phyloP scores from a whole-genome alignment of 2,329 filamentous ascomycete species.

The Diatrype stigma region DNA sequence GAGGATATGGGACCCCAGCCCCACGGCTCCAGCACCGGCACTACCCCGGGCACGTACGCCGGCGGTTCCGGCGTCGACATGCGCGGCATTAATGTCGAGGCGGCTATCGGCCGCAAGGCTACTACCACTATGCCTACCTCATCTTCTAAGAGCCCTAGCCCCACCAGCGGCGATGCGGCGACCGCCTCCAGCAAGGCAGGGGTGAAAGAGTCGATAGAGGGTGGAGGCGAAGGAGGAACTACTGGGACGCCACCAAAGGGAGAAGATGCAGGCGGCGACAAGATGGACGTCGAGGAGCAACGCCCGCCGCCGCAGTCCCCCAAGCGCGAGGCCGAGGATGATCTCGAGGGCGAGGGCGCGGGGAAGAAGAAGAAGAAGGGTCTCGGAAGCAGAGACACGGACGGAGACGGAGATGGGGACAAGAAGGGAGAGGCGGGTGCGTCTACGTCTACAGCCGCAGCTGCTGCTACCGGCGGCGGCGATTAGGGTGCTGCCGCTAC shows the following conservation, averaged over 20 bases:
- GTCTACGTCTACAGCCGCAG: too few species aligned
- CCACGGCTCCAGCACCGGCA: conserved; percentile 24
- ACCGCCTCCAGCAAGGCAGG: conserved; percentile 15
- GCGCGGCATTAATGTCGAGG: conserved; percentile 56
- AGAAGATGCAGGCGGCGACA: conserved; percentile 21
- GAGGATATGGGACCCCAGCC: conserved; percentile 78
- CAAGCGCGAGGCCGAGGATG: conserved; percentile 54
- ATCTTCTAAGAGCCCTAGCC: conserved; percentile 1
- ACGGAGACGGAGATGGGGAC: conserved; percentile 9
- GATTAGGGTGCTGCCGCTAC: too few species aligned
- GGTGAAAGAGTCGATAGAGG: conserved; percentile 9
- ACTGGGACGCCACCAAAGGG: background rate
- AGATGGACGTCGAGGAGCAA: conserved; percentile 26
- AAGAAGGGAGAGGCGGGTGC: too few species aligned
- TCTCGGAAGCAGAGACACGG: conserved; percentile 10
- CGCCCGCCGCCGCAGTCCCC: conserved; percentile 30
- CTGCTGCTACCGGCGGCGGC: too few species aligned
- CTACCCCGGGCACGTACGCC: conserved; percentile 34
- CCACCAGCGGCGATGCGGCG: conserved; percentile 8
- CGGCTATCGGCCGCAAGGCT: conserved; percentile 53
- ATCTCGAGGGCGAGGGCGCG: conserved; percentile 32
- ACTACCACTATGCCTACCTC: conserved; percentile 8
- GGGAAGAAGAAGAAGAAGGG: conserved; percentile 50
- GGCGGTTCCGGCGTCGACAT: conserved; percentile 40
- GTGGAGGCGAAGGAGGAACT: conserved; percentile 2